phyloP scores from a whole-genome alignment of 2,329 filamentous ascomycete genomes.

The Cytospora schulzeri region DNA sequence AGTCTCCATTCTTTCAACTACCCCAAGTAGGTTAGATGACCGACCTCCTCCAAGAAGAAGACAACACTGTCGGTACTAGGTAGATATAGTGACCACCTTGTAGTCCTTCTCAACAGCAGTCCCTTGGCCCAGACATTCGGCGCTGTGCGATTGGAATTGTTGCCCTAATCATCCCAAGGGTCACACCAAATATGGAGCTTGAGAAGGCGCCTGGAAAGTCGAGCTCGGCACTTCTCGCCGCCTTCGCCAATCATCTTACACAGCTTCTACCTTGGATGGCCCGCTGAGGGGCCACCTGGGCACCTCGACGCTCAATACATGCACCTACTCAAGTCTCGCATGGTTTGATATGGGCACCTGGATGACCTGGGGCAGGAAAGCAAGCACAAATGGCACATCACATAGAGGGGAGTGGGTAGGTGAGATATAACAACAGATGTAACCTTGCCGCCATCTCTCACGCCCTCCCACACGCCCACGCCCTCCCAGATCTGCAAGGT shows the following conservation, averaged over 20 bases:
- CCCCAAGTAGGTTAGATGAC: too few relatives aligned
- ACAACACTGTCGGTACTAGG: neutral
- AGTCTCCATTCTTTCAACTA: too few relatives aligned
- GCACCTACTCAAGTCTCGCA: too few relatives aligned
- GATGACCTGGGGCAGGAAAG: too few relatives aligned
- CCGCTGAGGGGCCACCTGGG: neutral
- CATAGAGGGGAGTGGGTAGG: neutral
- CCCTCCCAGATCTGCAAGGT: too few relatives aligned
- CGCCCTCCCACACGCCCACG: too few relatives aligned
- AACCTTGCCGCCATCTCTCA: neutral
- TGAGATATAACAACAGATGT: neutral
- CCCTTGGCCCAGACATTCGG: neutral
- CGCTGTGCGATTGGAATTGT: neutral
- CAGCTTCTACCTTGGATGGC: neutral
- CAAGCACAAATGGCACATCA: neutral
- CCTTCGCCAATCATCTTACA: constrained; percentile 28
- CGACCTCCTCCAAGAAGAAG: too few relatives aligned
- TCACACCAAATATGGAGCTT: constrained; percentile 5
- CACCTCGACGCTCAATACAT: neutral
- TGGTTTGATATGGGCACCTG: too few relatives aligned
- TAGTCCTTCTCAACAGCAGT: neutral
- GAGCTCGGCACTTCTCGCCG: neutral
- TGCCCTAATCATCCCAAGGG: neutral
- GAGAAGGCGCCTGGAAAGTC: neutral
- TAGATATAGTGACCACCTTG: neutral